These are phyloP conservation scores for Elymus sibiricus DNA, from an alignment of 176 grass and related monocot genomes.

Conservation along the genomic window DNA sequence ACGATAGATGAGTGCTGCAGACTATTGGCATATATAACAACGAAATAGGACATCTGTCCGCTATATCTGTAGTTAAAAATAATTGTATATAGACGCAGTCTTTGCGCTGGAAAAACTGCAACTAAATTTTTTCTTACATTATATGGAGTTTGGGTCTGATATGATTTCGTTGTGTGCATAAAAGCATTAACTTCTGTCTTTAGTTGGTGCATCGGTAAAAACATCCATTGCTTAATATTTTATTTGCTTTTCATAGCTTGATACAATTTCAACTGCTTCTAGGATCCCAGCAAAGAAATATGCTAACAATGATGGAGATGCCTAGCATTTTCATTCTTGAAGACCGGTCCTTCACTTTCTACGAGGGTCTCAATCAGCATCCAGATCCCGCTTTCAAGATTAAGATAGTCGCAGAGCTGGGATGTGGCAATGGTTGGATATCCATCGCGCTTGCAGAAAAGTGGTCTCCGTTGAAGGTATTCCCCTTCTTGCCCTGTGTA, in stretches of 20 bases:
- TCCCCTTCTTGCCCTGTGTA: not conserved
- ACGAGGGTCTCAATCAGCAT: slow-evolving; percentile 87
- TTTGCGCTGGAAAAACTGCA: not conserved
- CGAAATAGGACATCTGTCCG: not conserved
- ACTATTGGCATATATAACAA: not conserved
- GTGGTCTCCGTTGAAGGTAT: slow-evolving; percentile 80
- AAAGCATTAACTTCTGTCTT: not conserved
- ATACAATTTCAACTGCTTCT: slow-evolving; percentile 29
- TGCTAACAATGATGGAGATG: slow-evolving; percentile 86
- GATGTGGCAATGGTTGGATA: slow-evolving; percentile 94
- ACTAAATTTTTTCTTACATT: not conserved
- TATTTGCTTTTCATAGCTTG: slow-evolving; percentile 6
- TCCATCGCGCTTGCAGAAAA: slow-evolving; percentile 93
- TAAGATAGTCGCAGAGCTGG: slow-evolving; percentile 70
- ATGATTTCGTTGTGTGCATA: not conserved
- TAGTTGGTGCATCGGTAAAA: not conserved
- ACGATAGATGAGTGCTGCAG: not conserved
- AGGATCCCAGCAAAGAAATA: slow-evolving; percentile 29
- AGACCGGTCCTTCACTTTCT: slow-evolving; percentile 84
- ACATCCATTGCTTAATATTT: not conserved
- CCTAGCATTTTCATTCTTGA: slow-evolving; percentile 86
- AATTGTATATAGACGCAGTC: not conserved
- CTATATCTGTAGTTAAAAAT: not conserved
- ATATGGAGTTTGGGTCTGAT: not conserved
- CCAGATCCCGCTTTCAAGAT: slow-evolving; percentile 75